phyloP scores from a whole-genome alignment of 2,329 filamentous ascomycete species.

The Aspergillus ruber region DNA sequence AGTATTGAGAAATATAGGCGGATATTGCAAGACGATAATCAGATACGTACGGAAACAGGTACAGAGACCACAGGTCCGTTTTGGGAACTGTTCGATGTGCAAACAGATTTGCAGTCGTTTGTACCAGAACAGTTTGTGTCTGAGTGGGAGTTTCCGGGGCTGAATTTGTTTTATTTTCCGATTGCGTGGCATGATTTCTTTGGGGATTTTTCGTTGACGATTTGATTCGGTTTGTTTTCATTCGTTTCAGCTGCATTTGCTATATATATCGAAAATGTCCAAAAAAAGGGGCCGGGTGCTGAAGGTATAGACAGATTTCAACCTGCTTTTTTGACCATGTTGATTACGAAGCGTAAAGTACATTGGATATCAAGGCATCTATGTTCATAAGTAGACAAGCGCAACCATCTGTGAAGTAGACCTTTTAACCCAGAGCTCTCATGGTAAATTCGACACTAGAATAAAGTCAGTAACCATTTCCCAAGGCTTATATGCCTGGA shows the following conservation, averaged over 20 bases:
- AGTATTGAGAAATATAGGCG: constrained; percentile 48
- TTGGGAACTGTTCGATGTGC: constrained; percentile 32
- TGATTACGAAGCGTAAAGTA: constrained; percentile 8
- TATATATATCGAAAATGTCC: not conserved
- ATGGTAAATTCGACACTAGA: constrained; percentile 42
- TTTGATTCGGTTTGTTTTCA: constrained; percentile 7
- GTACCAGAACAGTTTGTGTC: constrained; percentile 51
- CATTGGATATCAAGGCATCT: constrained; percentile 16
- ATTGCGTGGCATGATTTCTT: constrained; percentile 45
- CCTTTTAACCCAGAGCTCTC: constrained; percentile 37
- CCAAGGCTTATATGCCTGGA: not conserved
- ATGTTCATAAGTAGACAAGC: constrained; percentile 7
- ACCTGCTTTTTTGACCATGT: constrained; percentile 4
- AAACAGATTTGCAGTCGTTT: constrained; percentile 48
- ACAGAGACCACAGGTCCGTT: constrained; percentile 20
- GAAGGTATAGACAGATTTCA: constrained; percentile 4
- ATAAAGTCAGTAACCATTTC: not conserved
- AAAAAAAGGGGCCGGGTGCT: not conserved
- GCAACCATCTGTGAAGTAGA: not conserved
- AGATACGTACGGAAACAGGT: constrained; percentile 10
- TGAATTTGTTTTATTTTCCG: constrained; percentile 47
- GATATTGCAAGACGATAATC: constrained; percentile 33
- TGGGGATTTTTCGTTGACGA: constrained; percentile 34
- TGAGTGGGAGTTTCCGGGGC: constrained; percentile 53
- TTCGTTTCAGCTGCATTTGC: not conserved